phyloP scores from a whole-genome alignment of 2,329 filamentous ascomycete species.

The Botrytis aclada region DNA sequence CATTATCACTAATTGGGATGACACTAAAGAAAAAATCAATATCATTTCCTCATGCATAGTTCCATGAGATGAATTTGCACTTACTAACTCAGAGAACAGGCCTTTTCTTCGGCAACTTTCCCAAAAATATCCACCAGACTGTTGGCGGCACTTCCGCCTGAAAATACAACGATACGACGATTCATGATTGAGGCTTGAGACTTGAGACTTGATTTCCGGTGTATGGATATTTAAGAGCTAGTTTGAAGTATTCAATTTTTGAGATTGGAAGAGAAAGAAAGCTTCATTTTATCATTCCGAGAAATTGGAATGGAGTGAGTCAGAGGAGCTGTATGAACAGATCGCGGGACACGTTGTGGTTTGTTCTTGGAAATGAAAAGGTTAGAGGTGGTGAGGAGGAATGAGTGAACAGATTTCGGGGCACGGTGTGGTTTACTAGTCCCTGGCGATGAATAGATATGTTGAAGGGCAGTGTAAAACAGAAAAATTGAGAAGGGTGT shows the following conservation, averaged over 20 bases:
- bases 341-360: constrained; percentile 16
- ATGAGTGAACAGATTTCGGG: background rate
- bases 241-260: background rate
- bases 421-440: constrained; percentile 10
- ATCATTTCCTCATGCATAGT: background rate
- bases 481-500: background rate
- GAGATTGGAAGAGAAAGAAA: background rate
- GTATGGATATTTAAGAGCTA: background rate
- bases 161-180: constrained; percentile 69
- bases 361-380: background rate
- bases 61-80: constrained; percentile 18
- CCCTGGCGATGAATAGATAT: background rate
- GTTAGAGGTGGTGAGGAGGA: background rate
- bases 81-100: constrained; percentile 38
- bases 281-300: background rate
- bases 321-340: background rate
- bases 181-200: constrained; percentile 21
- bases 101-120: constrained; percentile 42
- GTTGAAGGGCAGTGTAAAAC: background rate
- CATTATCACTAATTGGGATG: constrained; percentile 95
- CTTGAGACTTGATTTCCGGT: background rate
- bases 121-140: constrained; percentile 89
- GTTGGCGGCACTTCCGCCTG: constrained; percentile 91
- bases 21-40: constrained; percentile 58
- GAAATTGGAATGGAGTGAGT: background rate